Evolutionary conservation across 768 basidiomycete species (phyloP), one percentile per base, ranked within the genome.

Genomic region (Phallus indusiatus): DNA sequence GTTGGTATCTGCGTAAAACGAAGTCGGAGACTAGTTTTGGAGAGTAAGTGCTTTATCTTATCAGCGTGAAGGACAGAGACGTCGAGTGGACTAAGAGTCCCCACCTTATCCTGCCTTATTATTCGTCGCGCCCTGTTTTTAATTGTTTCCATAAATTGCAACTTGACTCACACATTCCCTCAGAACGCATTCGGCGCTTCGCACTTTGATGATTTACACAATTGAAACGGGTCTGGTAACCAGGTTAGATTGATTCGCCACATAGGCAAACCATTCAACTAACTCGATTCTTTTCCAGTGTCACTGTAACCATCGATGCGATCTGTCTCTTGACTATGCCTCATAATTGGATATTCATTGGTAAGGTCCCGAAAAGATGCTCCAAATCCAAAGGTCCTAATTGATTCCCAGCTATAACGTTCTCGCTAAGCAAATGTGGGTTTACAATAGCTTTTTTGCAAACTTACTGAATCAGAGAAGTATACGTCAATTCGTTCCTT

Each of bases 301-400:
- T 56, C 3, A 47, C 49, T 20, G 55, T 56, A 34, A 56, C 55
- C 11, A 49, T 48, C 22, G 55, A 56, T 35, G 55, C 55, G n/a
- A 49, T 56, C 46, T 56, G 55, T 56, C 42, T 56, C 47, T 16
- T 56, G 22, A 48, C 47, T 9, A 56, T 56, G 55, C 55, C 46
- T 47, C 55, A 49, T 35, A 56, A 56, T 28, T 56, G 55, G 55
- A 56, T 56, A 22, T 56, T 47, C 24, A 56, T 56, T 47, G 55
- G 55, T 56, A 28, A 47, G 24, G 2, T 24, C 6, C 18, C 3
- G 2, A 21, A 21, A 11, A 20, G 47, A 33, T 14, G 17, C 28
- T 48, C 6, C 16, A 18, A 10, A 8, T 22, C 12, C 47, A 5
- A 17, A 17, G 37, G 21, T 46, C 17, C 9, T 24, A n/a, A 56